Percentiles rank a stretch among this genome's conserved stretches.
Evolutionary conservation across 2,329 filamentous ascomycete species (phyloP).

Genomic region (Fusarium mangiferae): DNA sequence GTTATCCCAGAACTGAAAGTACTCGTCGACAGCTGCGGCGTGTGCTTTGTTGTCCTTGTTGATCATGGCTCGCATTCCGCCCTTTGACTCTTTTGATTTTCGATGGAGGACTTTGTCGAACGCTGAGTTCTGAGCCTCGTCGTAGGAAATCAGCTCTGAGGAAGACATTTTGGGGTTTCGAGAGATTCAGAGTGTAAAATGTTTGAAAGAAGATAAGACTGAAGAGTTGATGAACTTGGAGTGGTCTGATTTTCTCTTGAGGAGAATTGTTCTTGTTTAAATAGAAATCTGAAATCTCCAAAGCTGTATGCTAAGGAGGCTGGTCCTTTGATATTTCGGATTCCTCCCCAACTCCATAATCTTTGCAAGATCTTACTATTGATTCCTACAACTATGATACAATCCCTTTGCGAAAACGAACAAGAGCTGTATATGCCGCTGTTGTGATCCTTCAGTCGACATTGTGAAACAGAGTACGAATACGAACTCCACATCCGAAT

Average conservation of each 20-base stretch:
- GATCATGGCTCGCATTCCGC: slow-evolving; percentile 82
- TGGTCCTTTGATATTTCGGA: slow-evolving; percentile 1
- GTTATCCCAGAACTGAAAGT: slow-evolving; percentile 93
- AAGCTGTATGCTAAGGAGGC: neutral
- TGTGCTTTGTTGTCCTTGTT: slow-evolving; percentile 78
- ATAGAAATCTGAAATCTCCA: neutral
- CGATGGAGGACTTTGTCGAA: slow-evolving; percentile 88
- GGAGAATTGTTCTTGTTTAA: slow-evolving; percentile 2
- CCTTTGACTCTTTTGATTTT: slow-evolving; percentile 69
- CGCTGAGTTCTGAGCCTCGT: slow-evolving; percentile 81
- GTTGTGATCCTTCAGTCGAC: neutral
- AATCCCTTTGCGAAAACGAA: slow-evolving; percentile 32
- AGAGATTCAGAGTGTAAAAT: neutral
- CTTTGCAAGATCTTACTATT: neutral
- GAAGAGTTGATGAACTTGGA: neutral
- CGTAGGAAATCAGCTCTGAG: slow-evolving; percentile 75
- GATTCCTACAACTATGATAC: neutral
- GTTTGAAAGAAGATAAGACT: rapidly evolving
- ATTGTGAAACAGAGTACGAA: slow-evolving; percentile 10
- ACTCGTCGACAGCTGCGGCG: slow-evolving; percentile 81
- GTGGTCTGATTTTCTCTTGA: neutral
- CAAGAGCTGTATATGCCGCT: slow-evolving; percentile 2
- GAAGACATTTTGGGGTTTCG: slow-evolving; percentile 33
- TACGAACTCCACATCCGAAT: slow-evolving; percentile 29
- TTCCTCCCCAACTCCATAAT: slow-evolving; percentile 1